Conservation (phyloP, 345 rosid genomes). For the Bruguiera parviflora region DNA sequence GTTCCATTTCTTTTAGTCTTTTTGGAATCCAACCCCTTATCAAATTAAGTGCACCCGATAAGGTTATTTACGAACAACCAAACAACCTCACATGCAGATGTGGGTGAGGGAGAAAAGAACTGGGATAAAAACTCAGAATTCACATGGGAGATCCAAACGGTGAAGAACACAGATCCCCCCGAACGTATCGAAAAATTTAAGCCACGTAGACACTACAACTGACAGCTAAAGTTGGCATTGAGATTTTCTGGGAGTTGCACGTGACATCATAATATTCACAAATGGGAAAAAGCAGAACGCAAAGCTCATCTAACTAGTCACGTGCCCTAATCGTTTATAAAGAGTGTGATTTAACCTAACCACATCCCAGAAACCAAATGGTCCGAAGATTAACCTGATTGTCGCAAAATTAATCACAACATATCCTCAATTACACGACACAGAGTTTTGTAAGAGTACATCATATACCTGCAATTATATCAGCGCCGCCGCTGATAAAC, state of each 20-base stretch:
- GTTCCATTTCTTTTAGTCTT: too few species aligned
- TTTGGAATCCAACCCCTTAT: too few species aligned
- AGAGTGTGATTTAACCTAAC: too few species aligned
- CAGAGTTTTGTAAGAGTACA: not conserved
- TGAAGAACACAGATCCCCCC: not conserved
- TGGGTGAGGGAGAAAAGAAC: not conserved
- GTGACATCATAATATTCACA: too few species aligned
- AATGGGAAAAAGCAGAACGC: too few species aligned
- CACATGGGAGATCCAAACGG: not conserved
- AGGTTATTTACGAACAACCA: not conserved
- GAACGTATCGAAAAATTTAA: too few species aligned
- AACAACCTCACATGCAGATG: not conserved
- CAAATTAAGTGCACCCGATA: not conserved
- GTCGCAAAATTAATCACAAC: not conserved
- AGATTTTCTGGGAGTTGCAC: too few species aligned
- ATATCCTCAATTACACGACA: too few species aligned
- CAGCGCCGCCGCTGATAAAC: slow-evolving; percentile 96
- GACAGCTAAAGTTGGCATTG: too few species aligned
- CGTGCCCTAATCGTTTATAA: not conserved
- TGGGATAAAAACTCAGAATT: not conserved
- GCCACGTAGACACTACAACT: too few species aligned
- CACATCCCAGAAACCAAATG: too few species aligned
- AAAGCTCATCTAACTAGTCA: not conserved
- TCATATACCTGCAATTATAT: slow-evolving; percentile 77
- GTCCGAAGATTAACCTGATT: not conserved